A percentile compares a stretch with the other conserved stretches of the same genome.
phyloP scores from a whole-genome alignment of 805 yeast species.

The Starmerella etchellsii region DNA sequence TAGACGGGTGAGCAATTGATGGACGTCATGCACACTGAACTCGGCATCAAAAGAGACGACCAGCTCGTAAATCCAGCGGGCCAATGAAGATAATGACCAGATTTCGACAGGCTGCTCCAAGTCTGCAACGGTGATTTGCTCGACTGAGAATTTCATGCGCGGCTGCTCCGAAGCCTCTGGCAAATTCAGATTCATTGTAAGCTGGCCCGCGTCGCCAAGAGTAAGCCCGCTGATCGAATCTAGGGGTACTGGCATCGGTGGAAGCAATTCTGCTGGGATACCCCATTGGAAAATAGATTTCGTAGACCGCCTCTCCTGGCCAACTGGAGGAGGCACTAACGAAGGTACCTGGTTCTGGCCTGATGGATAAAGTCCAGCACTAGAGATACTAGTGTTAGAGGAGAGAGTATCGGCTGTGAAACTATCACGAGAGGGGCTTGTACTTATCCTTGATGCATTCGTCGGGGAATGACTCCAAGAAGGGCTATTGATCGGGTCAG shows the following conservation, averaged over 20 bases:
- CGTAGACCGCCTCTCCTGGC: constrained; percentile 2
- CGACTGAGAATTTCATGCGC: constrained; percentile 18
- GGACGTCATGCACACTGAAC: constrained; percentile 4
- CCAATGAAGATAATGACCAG: constrained; percentile 16
- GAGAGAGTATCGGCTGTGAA: too few species aligned
- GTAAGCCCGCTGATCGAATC: constrained; percentile 10
- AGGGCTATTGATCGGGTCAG: not conserved
- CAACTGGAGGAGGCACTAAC: constrained; percentile 3
- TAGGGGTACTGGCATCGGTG: constrained; percentile 15
- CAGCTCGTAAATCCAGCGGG: constrained; percentile 17
- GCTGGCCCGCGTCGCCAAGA: constrained; percentile 10
- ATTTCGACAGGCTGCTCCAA: constrained; percentile 13
- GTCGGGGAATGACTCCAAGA: too few species aligned
- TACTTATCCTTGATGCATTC: too few species aligned
- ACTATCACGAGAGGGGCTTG: too few species aligned
- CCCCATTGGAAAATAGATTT: constrained; percentile 15
- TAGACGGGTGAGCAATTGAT: constrained; percentile 17
- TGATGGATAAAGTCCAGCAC: too few species aligned
- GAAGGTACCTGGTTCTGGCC: not conserved
- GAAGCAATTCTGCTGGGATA: constrained; percentile 15
- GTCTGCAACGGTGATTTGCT: constrained; percentile 20
- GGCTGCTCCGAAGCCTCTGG: constrained; percentile 18
- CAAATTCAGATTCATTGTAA: constrained; percentile 16
- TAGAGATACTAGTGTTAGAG: too few species aligned
- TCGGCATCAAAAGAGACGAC: constrained; percentile 15